Evolutionary conservation across 2,329 filamentous ascomycete genomes (phyloP), one percentile per base, ranked within the genome.

Genomic region (Drechslerella coelobrocha): DNA sequence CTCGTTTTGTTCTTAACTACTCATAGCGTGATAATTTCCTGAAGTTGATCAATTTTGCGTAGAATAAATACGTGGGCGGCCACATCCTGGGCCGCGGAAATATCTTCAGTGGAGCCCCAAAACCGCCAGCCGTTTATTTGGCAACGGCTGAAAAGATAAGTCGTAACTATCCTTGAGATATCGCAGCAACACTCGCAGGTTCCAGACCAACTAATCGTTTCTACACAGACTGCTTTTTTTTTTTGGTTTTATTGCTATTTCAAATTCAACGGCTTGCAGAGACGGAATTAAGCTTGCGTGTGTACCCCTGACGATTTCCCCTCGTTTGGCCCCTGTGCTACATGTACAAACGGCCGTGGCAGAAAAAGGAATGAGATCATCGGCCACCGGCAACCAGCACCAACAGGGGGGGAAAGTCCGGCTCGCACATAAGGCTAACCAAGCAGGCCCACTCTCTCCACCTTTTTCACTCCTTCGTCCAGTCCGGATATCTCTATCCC

Each of bases 351-450:
- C 41, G n/a, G 41, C 14, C n/a, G n/a, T 19, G 27, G 27, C 23
- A 10, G 23, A n/a, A 51, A 51, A 24, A 31, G 7, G 27, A 14
- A 48, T 48, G 43, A 48, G 43, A 48, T 48, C 43, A 48, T 48
- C 43, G 23, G 3, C 23, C 23, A n/a, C 29, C 29, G 29, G 6
- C 12, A 6, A 17, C 41, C 19, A 45, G 41, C 5, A 27, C 21
- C 17, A 24, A 51, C 21, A 26, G 17, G 47, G 47, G 47, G n/a
- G 23, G 47, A 27, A 51, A 51, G 23, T 12, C 10, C 23, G 12
- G 47, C 8, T 23, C 10, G 47, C 14, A 24, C 47, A 51, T 51
- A 12, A 27, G 23, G 47, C 47, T 14, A 29, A 29, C 17, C 34
- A n/a, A 39, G 34, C 4, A 39, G 34, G 23, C 19, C 23, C 23